Evolutionary conservation across 495 filamentous ascomycete genomes (phyloP).

Genomic region (Lasiosphaeria miniovina): DNA sequence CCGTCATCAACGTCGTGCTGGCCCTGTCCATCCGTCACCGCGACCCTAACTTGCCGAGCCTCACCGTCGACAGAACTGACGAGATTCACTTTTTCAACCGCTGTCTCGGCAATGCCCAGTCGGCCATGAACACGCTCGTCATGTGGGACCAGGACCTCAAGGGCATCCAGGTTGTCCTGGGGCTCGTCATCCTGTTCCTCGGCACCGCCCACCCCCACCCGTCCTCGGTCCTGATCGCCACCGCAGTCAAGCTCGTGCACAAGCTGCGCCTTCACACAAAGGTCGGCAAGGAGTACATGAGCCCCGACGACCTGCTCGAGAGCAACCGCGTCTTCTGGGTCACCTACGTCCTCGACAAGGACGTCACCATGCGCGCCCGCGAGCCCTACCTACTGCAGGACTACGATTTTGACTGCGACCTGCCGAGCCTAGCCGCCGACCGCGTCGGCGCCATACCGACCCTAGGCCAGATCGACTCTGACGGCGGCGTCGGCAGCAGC

Average conservation of each 20-base stretch:
- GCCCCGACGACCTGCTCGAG: neutral
- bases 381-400: neutral
- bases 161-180: too few relatives aligned
- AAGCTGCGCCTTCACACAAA: neutral
- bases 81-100: too few relatives aligned
- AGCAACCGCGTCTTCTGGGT: neutral
- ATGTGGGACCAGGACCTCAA: too few relatives aligned
- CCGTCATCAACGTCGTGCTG: neutral
- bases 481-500: neutral
- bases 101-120: too few relatives aligned
- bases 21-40: neutral
- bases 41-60: neutral
- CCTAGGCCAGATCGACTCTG: neutral
- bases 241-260: neutral
- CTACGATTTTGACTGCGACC: neutral
- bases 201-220: too few relatives aligned
- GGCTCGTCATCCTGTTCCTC: too few relatives aligned
- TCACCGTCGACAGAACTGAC: too few relatives aligned
- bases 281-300: neutral
- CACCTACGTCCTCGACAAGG: neutral
- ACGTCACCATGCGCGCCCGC: neutral
- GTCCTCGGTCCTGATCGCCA: neutral
- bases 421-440: too few relatives aligned
- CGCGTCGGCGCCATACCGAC: too few relatives aligned
- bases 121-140: too few relatives aligned